Conservation (phyloP, 2,329 filamentous ascomycete species). For the Aspergillus viridinutans region DNA sequence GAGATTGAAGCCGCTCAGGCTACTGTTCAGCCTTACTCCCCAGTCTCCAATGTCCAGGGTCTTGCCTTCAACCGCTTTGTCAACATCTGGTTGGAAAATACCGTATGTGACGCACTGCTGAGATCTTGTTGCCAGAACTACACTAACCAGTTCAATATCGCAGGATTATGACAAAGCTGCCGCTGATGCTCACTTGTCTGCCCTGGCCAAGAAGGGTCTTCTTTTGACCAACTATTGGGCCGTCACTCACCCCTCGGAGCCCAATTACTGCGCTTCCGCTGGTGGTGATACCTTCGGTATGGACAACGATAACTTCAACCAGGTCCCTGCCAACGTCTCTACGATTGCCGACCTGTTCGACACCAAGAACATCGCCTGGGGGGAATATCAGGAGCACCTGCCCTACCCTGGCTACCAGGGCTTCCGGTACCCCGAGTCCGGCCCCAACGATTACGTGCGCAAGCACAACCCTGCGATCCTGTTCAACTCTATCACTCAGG, state of each 20-base stretch:
- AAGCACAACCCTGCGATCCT: conserved; percentile 71
- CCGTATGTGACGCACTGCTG: conserved; percentile 39
- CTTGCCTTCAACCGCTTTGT: conserved; percentile 53
- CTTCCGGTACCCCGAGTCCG: conserved; percentile 53
- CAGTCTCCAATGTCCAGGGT: conserved; percentile 34
- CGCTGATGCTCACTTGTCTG: conserved; percentile 48
- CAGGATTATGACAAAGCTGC: conserved; percentile 59
- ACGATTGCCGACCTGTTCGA: conserved; percentile 67
- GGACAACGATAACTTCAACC: conserved; percentile 61
- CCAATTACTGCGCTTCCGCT: conserved; percentile 68
- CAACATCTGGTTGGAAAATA: conserved; percentile 76
- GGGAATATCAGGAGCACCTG: conserved; percentile 71
- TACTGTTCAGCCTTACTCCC: conserved; percentile 57
- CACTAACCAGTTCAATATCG: background rate
- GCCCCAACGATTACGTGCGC: conserved; percentile 71
- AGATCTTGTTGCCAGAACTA: background rate
- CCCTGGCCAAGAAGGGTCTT: conserved; percentile 49
- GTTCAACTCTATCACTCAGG: conserved; percentile 60
- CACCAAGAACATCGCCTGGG: conserved; percentile 62
- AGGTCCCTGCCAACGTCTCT: conserved; percentile 57
- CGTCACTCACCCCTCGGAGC: conserved; percentile 68
- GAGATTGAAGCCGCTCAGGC: conserved; percentile 38
- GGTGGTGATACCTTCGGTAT: conserved; percentile 72
- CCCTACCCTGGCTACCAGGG: conserved; percentile 72
- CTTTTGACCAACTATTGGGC: conserved; percentile 57